Base-by-base conservation (phyloP, 371 early-diverging fungal genomes). In the Phascolomyces articulosus region DNA sequence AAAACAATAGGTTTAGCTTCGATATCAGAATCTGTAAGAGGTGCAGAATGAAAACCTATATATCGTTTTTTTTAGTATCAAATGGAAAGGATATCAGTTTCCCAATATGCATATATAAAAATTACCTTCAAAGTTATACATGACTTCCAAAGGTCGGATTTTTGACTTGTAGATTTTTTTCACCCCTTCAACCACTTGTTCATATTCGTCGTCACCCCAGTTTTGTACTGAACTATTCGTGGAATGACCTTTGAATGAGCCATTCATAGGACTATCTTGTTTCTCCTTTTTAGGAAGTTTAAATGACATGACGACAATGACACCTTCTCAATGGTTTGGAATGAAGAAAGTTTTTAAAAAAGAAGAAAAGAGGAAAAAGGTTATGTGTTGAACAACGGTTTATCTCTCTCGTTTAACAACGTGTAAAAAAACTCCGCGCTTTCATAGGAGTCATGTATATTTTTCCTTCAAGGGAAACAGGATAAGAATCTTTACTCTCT, bases 1-100 rank as follows among this genome's bases (percentile, higher is more conserved):
- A 95, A 71, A 0, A 95, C 90, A 75, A 93, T 91, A 0, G 95
- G 95, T 67, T 92, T 91, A n/a, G 95, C 92, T 34, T 80, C 82
- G 55, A 94, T 91, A 74, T 94, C 94, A 55, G 90, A 86, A 54
- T 90, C 86, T 11, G 92, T 90, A 53, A 93, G 70, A 4, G 90
- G 89, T 6, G 87, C 86, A 27, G 92, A 91, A 68, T 92, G 91
- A 63, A 93, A 93, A 3, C 85, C 80, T 80, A 58, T 3, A 34
- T 21, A 6, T 34, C 21, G n/a, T 53, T 34, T 53, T 38, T 4
- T 38, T 34, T 34, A 34, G 11, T 34, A n/a, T n/a, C n/a, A n/a
- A n/a, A n/a, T n/a, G n/a, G n/a, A n/a, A n/a, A n/a, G n/a, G n/a
- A n/a, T n/a, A 60, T 7, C 10, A 3, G 10, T 7, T 23, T 26